These are phyloP conservation scores for Candida pseudoviswanathii DNA, from an alignment of 1,139 yeast genomes.

Conservation along the genomic window DNA sequence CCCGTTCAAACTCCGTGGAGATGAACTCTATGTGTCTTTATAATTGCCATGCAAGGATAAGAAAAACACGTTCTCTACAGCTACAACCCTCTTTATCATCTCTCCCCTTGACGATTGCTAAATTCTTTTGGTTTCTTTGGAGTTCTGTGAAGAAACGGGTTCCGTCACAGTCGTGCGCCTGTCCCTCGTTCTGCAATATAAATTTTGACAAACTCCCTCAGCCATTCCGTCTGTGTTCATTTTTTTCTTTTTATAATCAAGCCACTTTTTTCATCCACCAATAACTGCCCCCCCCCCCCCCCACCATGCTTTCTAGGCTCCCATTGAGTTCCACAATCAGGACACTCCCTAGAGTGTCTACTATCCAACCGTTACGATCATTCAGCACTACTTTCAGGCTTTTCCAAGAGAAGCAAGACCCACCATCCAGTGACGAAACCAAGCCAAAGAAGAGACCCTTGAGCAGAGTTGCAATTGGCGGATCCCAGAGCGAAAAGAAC, in stretches of 20 bases:
- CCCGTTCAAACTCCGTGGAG: background rate
- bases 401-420: slow-evolving; percentile 2
- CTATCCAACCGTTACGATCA: background rate
- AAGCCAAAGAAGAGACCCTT: slow-evolving; percentile 37
- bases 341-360: background rate
- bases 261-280: slow-evolving; percentile 3
- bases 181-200: too few species aligned
- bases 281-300: background rate
- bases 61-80: background rate
- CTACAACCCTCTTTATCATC: background rate
- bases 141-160: background rate
- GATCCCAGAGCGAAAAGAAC: slow-evolving; percentile 25
- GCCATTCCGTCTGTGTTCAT: background rate
- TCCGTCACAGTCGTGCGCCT: background rate
- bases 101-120: background rate
- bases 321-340: background rate
- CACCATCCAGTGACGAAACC: background rate
- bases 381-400: background rate
- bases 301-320: slow-evolving; percentile 2
- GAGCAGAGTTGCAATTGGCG: slow-evolving; percentile 53
- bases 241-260: background rate
- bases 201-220: background rate
- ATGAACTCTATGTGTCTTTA: background rate
- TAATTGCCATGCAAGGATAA: too few species aligned
- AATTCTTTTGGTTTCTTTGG: background rate